Conservation (phyloP, 1,284 basidiomycete genomes). For the Austroboletus novae-zelandiae region DNA sequence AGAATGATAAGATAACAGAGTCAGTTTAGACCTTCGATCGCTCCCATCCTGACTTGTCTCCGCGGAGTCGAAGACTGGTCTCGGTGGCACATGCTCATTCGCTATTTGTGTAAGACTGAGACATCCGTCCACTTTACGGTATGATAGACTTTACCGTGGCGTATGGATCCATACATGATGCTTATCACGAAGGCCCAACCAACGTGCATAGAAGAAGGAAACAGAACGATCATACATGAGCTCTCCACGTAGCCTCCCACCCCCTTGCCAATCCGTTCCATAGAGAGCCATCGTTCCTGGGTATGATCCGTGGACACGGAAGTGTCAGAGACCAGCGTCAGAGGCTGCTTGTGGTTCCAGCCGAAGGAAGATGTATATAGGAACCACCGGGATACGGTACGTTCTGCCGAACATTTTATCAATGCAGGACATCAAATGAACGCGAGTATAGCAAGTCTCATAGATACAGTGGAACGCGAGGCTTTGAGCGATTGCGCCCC, state of each 20-base stretch:
- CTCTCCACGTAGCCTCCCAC: not conserved
- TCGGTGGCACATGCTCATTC: slow-evolving; percentile 6
- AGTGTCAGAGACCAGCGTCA: not conserved
- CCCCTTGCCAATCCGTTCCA: not conserved
- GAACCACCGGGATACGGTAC: not conserved
- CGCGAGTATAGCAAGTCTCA: not conserved
- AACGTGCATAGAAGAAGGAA: not conserved
- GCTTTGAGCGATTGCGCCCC: not conserved
- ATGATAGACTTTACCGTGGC: slow-evolving; percentile 2
- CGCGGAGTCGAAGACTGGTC: slow-evolving; percentile 22
- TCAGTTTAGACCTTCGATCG: slow-evolving; percentile 19
- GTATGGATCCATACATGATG: not conserved
- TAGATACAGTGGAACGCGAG: no score
- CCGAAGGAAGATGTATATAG: not conserved
- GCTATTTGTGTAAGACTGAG: not conserved
- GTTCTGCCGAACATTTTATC: not conserved
- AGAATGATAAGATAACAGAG: slow-evolving; percentile 26
- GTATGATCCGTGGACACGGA: slow-evolving; percentile 17
- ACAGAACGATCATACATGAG: not conserved
- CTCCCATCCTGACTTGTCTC: slow-evolving; percentile 7
- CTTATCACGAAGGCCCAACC: slow-evolving; percentile 4
- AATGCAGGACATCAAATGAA: not conserved
- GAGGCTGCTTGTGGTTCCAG: not conserved
- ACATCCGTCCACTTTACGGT: slow-evolving; percentile 4
- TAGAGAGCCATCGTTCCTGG: slow-evolving; percentile 6